phyloP scores from a whole-genome alignment of 129 eudicot species.

The Solidago caesia region DNA sequence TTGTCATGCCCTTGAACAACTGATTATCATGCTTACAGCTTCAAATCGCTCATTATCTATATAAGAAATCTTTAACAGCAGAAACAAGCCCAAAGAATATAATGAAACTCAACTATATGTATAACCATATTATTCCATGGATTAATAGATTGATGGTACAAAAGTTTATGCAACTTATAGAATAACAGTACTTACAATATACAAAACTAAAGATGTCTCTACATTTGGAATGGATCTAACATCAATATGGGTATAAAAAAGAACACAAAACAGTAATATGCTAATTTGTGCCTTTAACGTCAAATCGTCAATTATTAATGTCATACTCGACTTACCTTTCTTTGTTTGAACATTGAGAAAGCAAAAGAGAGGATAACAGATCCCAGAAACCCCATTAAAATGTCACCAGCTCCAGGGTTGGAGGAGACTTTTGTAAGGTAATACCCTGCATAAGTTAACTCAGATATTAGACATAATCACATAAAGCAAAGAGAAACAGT shows the following conservation, averaged over 20 bases:
- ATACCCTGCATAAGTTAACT: slow-evolving; percentile 52
- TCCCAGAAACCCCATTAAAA: slow-evolving; percentile 95
- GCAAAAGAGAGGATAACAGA: slow-evolving; percentile 94
- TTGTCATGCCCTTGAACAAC: too few relatives aligned
- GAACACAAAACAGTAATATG: background rate
- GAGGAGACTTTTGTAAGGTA: slow-evolving; percentile 93
- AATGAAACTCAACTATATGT: too few relatives aligned
- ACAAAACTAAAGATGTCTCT: background rate
- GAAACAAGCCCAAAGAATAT: too few relatives aligned
- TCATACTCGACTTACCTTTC: slow-evolving; percentile 54
- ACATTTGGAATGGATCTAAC: background rate
- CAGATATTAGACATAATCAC: slow-evolving; percentile 1
- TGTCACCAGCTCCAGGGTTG: slow-evolving; percentile 98
- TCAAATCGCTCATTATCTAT: too few relatives aligned
- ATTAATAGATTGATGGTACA: background rate
- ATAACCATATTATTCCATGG: too few relatives aligned
- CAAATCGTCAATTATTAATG: background rate
- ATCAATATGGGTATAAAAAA: background rate
- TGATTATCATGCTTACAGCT: too few relatives aligned
- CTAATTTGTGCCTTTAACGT: background rate
- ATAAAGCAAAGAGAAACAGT: slow-evolving; percentile 13
- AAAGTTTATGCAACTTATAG: background rate
- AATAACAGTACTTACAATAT: background rate
- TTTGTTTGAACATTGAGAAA: slow-evolving; percentile 97
- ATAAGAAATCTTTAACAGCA: too few relatives aligned